Conservation (phyloP, 1,284 basidiomycete species). For the Veloboletus limbatus region DNA sequence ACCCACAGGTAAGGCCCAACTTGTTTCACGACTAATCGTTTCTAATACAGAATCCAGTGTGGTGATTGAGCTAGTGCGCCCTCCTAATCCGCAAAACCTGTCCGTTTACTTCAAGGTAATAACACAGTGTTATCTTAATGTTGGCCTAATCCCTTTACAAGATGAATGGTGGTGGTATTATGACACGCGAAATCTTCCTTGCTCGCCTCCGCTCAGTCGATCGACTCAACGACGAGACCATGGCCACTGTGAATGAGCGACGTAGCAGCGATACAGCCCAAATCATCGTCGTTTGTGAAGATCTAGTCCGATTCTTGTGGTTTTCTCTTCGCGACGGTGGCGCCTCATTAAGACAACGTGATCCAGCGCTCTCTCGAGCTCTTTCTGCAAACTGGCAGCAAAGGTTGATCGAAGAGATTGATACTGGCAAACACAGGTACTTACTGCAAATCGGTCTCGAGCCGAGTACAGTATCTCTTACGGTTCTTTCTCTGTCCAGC, state of each 20-base stretch:
- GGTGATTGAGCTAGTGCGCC: constrained; percentile 21
- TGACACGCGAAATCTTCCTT: constrained; percentile 27
- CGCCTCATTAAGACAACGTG: constrained; percentile 17
- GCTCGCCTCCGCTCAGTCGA: constrained; percentile 18
- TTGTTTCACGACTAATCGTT: not conserved
- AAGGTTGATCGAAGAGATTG: constrained; percentile 21
- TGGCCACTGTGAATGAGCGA: constrained; percentile 24
- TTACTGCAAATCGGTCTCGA: not conserved
- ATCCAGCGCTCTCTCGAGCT: constrained; percentile 16
- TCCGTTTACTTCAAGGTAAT: constrained; percentile 24
- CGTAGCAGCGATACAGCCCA: constrained; percentile 33
- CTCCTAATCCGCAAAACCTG: constrained; percentile 11
- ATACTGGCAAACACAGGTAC: constrained; percentile 22
- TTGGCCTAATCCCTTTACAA: constrained; percentile 11
- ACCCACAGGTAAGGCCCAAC: constrained; percentile 12
- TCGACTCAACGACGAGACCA: constrained; percentile 18
- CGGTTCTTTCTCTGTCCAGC: not conserved
- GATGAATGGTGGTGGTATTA: constrained; percentile 29
- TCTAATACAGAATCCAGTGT: constrained; percentile 17
- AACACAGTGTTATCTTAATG: not conserved
- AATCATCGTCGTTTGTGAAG: constrained; percentile 28
- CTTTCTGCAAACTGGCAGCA: constrained; percentile 25
- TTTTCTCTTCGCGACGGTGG: constrained; percentile 31
- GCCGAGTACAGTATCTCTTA: not conserved
- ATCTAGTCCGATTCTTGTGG: constrained; percentile 30